Conservation (phyloP, 2,329 filamentous ascomycete species). For the Cercospora sp. region DNA sequence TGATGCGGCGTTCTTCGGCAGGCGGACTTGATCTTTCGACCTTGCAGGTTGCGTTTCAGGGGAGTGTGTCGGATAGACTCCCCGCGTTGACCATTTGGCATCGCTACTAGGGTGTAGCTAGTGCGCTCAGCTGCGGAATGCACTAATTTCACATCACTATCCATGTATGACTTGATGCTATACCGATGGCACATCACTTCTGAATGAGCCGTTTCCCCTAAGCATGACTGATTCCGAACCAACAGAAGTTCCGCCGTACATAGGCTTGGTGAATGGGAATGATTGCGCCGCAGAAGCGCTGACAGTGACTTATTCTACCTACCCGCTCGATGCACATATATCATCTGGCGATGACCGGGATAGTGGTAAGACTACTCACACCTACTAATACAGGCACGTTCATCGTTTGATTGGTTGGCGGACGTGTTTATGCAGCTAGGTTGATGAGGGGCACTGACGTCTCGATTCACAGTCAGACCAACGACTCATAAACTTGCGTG, state of each 20-base stretch:
- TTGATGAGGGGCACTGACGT: slow-evolving; percentile 1
- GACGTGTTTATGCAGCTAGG: not conserved
- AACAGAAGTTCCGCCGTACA: not conserved
- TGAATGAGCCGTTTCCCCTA: not conserved
- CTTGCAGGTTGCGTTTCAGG: not conserved
- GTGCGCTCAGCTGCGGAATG: not conserved
- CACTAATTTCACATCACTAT: not conserved
- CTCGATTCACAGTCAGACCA: not conserved
- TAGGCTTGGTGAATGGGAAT: not conserved
- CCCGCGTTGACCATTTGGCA: not conserved
- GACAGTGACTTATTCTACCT: not conserved
- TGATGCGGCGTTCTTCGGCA: not conserved
- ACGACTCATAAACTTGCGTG: not conserved
- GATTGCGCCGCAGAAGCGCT: not conserved
- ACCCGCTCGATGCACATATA: not conserved
- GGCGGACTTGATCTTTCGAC: not conserved
- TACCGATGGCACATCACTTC: not conserved
- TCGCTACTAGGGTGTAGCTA: not conserved
- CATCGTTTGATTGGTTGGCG: slow-evolving; percentile 1
- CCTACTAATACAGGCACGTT: slow-evolving; percentile 1
- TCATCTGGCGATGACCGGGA: not conserved
- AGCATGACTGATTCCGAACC: not conserved
- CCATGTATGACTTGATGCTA: not conserved
- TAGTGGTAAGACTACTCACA: not conserved
- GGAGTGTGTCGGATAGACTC: not conserved